Conservation (phyloP, 306 rosid genomes). For the Corylus americana region DNA sequence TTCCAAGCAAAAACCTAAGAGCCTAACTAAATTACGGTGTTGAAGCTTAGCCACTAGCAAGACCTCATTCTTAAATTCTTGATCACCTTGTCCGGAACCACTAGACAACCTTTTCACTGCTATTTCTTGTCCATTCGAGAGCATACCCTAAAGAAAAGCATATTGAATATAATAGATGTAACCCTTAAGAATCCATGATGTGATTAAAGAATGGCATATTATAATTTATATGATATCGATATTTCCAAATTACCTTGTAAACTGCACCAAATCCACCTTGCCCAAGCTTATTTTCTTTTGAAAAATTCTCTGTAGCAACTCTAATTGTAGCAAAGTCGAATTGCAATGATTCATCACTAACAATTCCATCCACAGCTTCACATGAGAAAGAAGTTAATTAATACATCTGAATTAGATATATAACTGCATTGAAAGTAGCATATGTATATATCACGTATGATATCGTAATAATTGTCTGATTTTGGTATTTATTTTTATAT, state of each 20-base stretch:
- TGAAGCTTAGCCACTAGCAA: slow-evolving; percentile 47
- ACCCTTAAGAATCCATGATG: not conserved
- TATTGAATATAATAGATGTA: not conserved
- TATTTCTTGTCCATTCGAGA: slow-evolving; percentile 30
- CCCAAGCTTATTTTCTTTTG: slow-evolving; percentile 38
- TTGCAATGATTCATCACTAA: slow-evolving; percentile 19
- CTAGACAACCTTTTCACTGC: slow-evolving; percentile 47
- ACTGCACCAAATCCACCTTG: slow-evolving; percentile 49
- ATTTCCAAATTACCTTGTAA: slow-evolving; percentile 32
- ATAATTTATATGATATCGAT: no score
- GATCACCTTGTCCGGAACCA: slow-evolving; percentile 37
- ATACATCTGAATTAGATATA: no score
- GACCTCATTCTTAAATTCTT: slow-evolving; percentile 49
- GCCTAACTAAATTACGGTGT: slow-evolving; percentile 41
- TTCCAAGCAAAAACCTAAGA: slow-evolving; percentile 37
- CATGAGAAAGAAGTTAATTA: no score
- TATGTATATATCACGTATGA: no score
- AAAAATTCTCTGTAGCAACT: slow-evolving; percentile 32
- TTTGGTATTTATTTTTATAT: no score
- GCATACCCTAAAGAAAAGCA: slow-evolving; percentile 31
- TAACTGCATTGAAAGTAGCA: no score
- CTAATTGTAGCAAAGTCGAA: slow-evolving; percentile 26
- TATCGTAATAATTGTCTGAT: no score
- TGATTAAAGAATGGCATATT: no score
- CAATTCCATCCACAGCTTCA: slow-evolving; percentile 1